Evolutionary conservation across 345 rosid species (phyloP).

Genomic region (Populus alba): DNA sequence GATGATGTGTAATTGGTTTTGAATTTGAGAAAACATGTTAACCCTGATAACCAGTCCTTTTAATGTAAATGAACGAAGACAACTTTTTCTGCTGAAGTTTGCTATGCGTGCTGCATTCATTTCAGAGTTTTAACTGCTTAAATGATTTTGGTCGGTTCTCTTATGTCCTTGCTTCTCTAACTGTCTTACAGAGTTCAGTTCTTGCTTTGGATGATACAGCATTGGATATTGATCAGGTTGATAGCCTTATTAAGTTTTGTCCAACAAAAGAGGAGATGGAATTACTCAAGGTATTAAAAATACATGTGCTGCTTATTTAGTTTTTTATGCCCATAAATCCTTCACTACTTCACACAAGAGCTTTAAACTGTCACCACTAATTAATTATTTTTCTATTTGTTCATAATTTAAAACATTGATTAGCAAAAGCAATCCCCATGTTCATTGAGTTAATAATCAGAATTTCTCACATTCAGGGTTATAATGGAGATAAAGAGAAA

Average conservation of each 20-base stretch:
- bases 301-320: not conserved
- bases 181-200: slow-evolving; percentile 57
- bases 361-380: not conserved
- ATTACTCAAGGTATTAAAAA: slow-evolving; percentile 53
- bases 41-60: not conserved
- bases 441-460: not conserved
- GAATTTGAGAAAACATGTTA: not conserved
- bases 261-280: slow-evolving; percentile 87
- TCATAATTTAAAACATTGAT: not conserved
- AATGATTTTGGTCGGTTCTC: slow-evolving; percentile 1
- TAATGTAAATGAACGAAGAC: not conserved
- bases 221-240: slow-evolving; percentile 78
- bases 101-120: not conserved
- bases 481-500: slow-evolving; percentile 56
- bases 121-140: not conserved
- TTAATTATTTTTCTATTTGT: not conserved
- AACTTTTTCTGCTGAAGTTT: not conserved
- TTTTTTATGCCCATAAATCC: not conserved
- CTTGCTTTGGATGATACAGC: slow-evolving; percentile 74
- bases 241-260: slow-evolving; percentile 75
- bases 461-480: slow-evolving; percentile 39
- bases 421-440: not conserved
- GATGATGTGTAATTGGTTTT: not conserved
- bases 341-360: not conserved
- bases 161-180: slow-evolving; percentile 22